A percentile compares a stretch with the other conserved stretches of the same genome.
These are phyloP conservation scores for Stylonectria norvegica DNA, from an alignment of 2,329 filamentous ascomycete species.

Conservation along the genomic window DNA sequence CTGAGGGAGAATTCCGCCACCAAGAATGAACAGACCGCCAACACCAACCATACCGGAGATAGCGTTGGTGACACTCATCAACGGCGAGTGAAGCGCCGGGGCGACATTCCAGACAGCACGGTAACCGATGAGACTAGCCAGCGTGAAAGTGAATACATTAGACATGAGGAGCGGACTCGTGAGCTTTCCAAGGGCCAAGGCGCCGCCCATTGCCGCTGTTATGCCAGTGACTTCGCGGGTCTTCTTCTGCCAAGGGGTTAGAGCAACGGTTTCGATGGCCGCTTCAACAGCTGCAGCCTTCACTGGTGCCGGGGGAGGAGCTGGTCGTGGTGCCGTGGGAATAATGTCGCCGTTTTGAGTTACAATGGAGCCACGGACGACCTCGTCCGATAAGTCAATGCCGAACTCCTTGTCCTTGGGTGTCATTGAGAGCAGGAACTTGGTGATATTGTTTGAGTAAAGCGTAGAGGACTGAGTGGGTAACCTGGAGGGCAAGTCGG, in stretches of 20 bases:
- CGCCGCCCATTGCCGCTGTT: constrained; percentile 73
- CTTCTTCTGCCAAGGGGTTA: constrained; percentile 80
- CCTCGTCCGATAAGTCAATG: constrained; percentile 77
- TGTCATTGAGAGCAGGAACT: constrained; percentile 77
- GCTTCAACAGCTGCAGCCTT: constrained; percentile 45
- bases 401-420: constrained; percentile 77
- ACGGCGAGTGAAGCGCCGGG: constrained; percentile 78
- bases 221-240: constrained; percentile 71
- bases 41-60: constrained; percentile 91
- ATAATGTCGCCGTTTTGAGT: constrained; percentile 74
- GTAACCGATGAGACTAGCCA: constrained; percentile 84
- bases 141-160: constrained; percentile 79
- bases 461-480: constrained; percentile 86
- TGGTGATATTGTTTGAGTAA: constrained; percentile 92
- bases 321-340: constrained; percentile 69
- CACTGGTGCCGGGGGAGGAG: constrained; percentile 50
- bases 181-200: constrained; percentile 72
- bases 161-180: constrained; percentile 84
- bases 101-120: constrained; percentile 83
- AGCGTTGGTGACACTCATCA: constrained; percentile 93
- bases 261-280: constrained; percentile 51
- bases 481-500: constrained; percentile 79
- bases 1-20: constrained; percentile 72
- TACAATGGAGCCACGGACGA: constrained; percentile 80
- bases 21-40: constrained; percentile 84